These are phyloP conservation scores for Papiliotrema laurentii DNA, from an alignment of 1,284 basidiomycete genomes.

Conservation along the genomic window DNA sequence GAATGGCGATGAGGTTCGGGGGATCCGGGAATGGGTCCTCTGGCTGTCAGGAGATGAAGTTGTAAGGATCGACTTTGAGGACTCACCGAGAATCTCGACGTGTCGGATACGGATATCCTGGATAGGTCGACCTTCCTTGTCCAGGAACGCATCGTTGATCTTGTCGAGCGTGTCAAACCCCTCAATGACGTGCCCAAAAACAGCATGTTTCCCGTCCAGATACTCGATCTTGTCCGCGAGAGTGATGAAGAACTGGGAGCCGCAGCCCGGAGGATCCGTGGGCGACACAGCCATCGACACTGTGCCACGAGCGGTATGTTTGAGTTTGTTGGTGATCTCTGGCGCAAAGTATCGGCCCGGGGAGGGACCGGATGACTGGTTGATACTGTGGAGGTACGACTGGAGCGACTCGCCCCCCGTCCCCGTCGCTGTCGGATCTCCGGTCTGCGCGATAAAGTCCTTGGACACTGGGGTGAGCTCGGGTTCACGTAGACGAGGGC, in stretches of 20 bases:
- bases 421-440: constrained; percentile 92
- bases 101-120: constrained; percentile 92
- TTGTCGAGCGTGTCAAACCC: constrained; percentile 88
- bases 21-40: constrained; percentile 96
- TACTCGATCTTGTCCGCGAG: constrained; percentile 87
- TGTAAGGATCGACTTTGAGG: not conserved
- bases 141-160: constrained; percentile 84
- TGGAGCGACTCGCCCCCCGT: constrained; percentile 83
- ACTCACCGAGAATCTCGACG: constrained; percentile 80
- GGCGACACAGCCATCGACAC: constrained; percentile 91
- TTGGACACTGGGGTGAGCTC: constrained; percentile 66
- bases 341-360: constrained; percentile 81
- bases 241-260: constrained; percentile 95
- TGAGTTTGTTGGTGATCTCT: constrained; percentile 65
- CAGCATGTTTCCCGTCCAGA: constrained; percentile 90
- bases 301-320: constrained; percentile 81
- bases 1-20: constrained; percentile 63
- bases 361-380: constrained; percentile 40
- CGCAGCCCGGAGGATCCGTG: constrained; percentile 70
- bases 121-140: constrained; percentile 81
- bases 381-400: constrained; percentile 59
- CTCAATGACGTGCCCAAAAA: constrained; percentile 93
- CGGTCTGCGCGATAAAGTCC: constrained; percentile 91
- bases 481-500: not conserved
- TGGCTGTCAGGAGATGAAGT: constrained; percentile 35